Evolutionary conservation across 305 asterid genomes (phyloP).

Genomic region (Plantago lanceolata): DNA sequence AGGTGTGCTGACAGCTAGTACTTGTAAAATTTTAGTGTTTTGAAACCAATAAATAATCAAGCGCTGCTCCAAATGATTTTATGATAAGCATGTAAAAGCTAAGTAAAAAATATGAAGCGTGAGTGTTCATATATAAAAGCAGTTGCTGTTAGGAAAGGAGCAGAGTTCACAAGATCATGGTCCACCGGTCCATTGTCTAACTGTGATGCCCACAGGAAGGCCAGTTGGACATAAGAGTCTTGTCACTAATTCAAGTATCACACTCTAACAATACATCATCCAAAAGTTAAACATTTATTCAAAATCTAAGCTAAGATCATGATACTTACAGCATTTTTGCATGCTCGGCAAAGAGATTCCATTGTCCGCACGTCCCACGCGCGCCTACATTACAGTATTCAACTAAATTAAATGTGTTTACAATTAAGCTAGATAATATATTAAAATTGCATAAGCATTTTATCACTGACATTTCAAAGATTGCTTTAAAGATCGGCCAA

Average conservation of each 20-base stretch:
- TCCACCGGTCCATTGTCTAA: background rate
- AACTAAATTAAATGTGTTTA: conserved; percentile 17
- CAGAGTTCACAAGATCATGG: background rate
- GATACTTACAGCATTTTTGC: conserved; percentile 90
- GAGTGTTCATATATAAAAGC: background rate
- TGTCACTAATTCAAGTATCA: conserved; percentile 6
- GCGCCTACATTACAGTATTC: conserved; percentile 59
- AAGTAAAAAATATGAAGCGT: background rate
- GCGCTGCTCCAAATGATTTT: too few species aligned
- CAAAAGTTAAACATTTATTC: conserved; percentile 14
- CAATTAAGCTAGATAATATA: background rate
- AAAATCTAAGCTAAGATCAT: conserved; percentile 15
- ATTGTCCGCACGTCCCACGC: conserved; percentile 97
- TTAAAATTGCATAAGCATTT: conserved; percentile 17
- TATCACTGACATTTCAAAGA: conserved; percentile 76
- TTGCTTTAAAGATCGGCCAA: conserved; percentile 95
- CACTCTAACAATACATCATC: conserved; percentile 5
- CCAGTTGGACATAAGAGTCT: background rate
- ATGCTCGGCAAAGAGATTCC: conserved; percentile 99
- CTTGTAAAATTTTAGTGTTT: background rate
- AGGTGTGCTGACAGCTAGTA: background rate
- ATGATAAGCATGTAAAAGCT: too few species aligned
- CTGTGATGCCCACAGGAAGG: background rate
- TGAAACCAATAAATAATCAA: too few species aligned
- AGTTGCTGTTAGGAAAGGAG: background rate